A percentile compares a stretch with the other conserved stretches of the same genome.
phyloP scores from a whole-genome alignment of 192 early-diverging fungal species.

The Umbelopsis isabellina region DNA sequence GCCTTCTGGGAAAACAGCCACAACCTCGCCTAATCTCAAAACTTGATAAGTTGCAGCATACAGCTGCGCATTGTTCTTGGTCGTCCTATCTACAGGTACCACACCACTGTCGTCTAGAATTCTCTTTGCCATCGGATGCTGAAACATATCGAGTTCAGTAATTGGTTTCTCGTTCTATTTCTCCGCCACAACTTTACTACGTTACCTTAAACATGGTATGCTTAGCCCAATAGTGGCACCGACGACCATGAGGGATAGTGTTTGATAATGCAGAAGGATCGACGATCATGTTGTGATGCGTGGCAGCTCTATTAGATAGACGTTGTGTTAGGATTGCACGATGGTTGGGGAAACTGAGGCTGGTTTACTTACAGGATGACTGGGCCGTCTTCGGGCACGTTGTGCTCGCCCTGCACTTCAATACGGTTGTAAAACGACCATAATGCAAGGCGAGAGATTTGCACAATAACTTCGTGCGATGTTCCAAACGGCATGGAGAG shows the following conservation, averaged over 20 bases:
- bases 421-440: conserved; percentile 49
- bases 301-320: conserved; percentile 32
- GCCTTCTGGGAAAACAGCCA: conserved; percentile 57
- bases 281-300: conserved; percentile 58
- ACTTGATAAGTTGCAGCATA: conserved; percentile 49
- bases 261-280: conserved; percentile 48
- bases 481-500: conserved; percentile 48
- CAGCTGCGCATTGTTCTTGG: conserved; percentile 49
- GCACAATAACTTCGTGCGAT: conserved; percentile 36
- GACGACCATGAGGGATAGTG: conserved; percentile 45
- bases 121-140: conserved; percentile 27
- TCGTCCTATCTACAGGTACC: conserved; percentile 53
- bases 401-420: conserved; percentile 34
- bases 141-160: neutral
- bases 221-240: conserved; percentile 58
- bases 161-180: neutral
- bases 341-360: neutral
- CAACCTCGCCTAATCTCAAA: conserved; percentile 46
- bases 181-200: neutral
- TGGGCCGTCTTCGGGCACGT: conserved; percentile 42
- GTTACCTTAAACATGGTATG: conserved; percentile 43
- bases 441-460: conserved; percentile 38
- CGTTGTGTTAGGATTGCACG: neutral
- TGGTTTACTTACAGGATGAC: conserved; percentile 38
- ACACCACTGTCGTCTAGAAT: conserved; percentile 47